These are phyloP conservation scores for Didymella glomerata DNA, from an alignment of 2,329 filamentous ascomycete species.

Conservation along the genomic window DNA sequence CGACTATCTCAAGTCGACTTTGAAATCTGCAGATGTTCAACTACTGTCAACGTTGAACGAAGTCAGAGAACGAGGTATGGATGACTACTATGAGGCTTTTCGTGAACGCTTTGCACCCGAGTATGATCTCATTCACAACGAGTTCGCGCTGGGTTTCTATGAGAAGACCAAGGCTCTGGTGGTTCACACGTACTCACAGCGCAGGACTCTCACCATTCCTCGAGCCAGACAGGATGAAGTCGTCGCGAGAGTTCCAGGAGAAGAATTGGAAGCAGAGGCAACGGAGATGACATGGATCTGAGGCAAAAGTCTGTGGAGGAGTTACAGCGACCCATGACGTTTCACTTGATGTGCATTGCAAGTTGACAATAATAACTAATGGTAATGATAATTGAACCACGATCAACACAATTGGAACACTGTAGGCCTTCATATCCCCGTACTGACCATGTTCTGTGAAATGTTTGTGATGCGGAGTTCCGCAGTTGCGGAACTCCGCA, in stretches of 20 bases:
- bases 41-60: constrained; percentile 13
- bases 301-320: background rate
- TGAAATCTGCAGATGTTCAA: constrained; percentile 15
- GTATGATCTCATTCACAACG: constrained; percentile 14
- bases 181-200: constrained; percentile 15
- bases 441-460: background rate
- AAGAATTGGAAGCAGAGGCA: background rate
- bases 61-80: constrained; percentile 9
- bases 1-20: constrained; percentile 15
- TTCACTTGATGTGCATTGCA: background rate
- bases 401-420: background rate
- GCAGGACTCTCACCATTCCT: background rate
- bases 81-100: constrained; percentile 11
- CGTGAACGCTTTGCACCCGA: constrained; percentile 11
- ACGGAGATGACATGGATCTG: constrained; percentile 3
- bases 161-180: constrained; percentile 14
- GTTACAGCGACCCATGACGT: background rate
- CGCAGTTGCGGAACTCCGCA: background rate
- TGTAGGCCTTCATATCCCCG: background rate
- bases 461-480: background rate
- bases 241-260: background rate
- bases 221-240: background rate
- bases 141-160: constrained; percentile 7
- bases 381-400: background rate
- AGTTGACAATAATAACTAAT: constrained; percentile 4